Base-by-base conservation (phyloP, 1,284 basidiomycete genomes). In the Ustilago bromivora region DNA sequence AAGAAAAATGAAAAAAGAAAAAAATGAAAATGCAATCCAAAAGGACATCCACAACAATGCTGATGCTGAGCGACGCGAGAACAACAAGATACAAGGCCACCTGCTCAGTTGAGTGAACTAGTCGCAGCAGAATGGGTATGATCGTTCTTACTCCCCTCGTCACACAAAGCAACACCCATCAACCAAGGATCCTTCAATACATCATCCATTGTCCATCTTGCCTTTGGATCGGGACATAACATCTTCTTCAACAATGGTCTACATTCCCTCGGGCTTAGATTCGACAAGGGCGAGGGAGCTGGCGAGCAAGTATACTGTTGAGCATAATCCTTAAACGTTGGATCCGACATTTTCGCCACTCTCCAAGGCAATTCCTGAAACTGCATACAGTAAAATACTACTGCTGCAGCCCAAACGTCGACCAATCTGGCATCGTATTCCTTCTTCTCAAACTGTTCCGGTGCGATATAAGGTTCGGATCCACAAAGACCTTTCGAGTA, bases 381-480 rank as follows among this genome's bases (percentile, higher is more conserved):
- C 71, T 86, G 83, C 87, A 98, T 91, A 89, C 96, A 98, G 88
- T 99, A 99, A 88, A 97, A 98, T 74, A 99, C 96, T 76, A 99
- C 91, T 12, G 93, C 96, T 60, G 93, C 93, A 0, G 96, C 96
- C 96, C 96, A 99, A 60, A 99, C 94, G 84, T 99, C 96, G 76
- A 99, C 96, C 4, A 96, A 90, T 34, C 96, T 92, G 2, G 96
- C 97, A 83, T 99, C 96, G 87, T 99, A 99, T 84, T 96, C 96
- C 91, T 97, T 96, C 84, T 92, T 92, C 80, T 96, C 89, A 85
- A 98, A 99, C 87, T 98, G 94, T 87, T 99, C 96, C 32, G 96
- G 96, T 15, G 96, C 96, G 82, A 99, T 98, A 87, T 99, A 99
- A 0, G 96, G 96, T 86, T 99, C 97, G 74, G 94, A 96, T 12